Percentiles rank a stretch among this genome's conserved stretches.
phyloP scores from a whole-genome alignment of 257 asterid species.

The Linderniella brevidens region DNA sequence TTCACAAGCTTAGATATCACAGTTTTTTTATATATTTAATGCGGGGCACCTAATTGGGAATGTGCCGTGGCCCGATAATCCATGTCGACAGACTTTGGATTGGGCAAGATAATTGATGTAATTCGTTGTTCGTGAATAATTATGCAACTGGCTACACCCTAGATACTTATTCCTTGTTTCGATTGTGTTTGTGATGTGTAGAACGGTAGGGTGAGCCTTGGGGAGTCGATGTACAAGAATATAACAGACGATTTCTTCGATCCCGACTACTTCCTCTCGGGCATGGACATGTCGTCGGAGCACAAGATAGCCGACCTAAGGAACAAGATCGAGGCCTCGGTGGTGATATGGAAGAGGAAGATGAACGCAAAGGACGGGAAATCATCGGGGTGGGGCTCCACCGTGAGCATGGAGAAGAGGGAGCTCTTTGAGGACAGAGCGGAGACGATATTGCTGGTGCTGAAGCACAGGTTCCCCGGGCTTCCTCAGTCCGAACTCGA shows the following conservation, averaged over 20 bases:
- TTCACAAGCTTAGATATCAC: not conserved
- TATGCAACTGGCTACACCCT: no score
- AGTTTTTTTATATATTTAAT: not conserved
- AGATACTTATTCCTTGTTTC: no score
- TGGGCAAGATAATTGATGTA: no score
- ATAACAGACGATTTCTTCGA: constrained; percentile 67
- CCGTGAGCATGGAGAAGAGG: constrained; percentile 72
- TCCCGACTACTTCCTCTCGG: constrained; percentile 46
- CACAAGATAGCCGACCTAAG: constrained; percentile 79
- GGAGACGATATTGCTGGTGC: constrained; percentile 39
- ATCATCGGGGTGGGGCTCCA: constrained; percentile 68
- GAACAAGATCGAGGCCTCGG: constrained; percentile 75
- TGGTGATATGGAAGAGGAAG: constrained; percentile 74
- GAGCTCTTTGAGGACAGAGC: constrained; percentile 80
- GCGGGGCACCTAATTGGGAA: no score
- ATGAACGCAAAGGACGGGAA: constrained; percentile 66
- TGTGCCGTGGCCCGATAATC: no score
- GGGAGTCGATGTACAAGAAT: constrained; percentile 66
- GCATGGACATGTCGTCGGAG: constrained; percentile 55
- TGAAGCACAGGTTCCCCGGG: constrained; percentile 76
- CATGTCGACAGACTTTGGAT: no score
- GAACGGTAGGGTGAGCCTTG: constrained; percentile 86
- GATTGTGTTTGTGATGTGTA: no score
- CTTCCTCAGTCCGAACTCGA: constrained; percentile 70
- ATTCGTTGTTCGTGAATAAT: no score